Conservation (phyloP, 1,284 basidiomycete species). For the Exobasidium cylindrosporum region DNA sequence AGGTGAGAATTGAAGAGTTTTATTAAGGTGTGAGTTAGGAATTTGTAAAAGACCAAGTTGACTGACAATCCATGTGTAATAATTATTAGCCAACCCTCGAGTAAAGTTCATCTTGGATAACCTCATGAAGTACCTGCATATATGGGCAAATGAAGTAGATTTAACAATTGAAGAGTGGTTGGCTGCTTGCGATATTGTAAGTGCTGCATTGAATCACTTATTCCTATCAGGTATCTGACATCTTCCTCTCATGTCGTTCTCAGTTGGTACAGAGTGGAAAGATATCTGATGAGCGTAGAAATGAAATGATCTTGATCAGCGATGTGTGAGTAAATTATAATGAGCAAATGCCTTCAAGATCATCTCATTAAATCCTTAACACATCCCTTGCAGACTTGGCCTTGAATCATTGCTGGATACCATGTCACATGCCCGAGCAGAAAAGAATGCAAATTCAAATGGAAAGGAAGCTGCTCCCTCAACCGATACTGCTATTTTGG, state of each 20-base stretch:
- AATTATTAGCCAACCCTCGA: too few relatives aligned
- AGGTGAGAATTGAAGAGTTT: too few relatives aligned
- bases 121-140: conserved; percentile 54
- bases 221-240: too few relatives aligned
- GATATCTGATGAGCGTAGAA: conserved; percentile 54
- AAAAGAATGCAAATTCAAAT: background rate
- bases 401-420: conserved; percentile 56
- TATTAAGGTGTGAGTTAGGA: too few relatives aligned
- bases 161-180: conserved; percentile 56
- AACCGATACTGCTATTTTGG: conserved; percentile 50
- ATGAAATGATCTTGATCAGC: conserved; percentile 57
- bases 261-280: conserved; percentile 54
- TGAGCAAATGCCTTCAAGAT: too few relatives aligned
- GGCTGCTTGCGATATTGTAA: conserved; percentile 54
- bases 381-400: conserved; percentile 34
- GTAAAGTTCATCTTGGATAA: conserved; percentile 54
- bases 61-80: too few relatives aligned
- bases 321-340: too few relatives aligned
- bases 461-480: background rate
- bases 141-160: conserved; percentile 54
- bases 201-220: too few relatives aligned
- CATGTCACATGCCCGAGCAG: conserved; percentile 21
- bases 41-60: too few relatives aligned
- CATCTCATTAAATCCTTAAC: too few relatives aligned
- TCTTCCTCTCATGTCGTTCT: too few relatives aligned